These are phyloP conservation scores for Iberis pinnata DNA, from an alignment of 345 rosid species.

Conservation along the genomic window DNA sequence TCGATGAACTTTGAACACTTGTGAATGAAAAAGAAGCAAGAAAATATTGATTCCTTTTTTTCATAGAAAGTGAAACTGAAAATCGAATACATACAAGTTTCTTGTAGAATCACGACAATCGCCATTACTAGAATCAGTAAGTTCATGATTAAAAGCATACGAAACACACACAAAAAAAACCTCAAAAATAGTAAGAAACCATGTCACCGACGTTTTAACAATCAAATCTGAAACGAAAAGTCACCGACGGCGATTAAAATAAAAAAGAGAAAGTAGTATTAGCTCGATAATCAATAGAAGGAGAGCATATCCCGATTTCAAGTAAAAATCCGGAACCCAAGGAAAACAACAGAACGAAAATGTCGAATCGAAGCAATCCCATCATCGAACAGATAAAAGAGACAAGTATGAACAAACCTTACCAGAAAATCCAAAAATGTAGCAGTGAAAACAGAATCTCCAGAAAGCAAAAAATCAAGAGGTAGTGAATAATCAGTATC, in stretches of 20 bases:
- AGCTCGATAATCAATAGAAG: too few relatives aligned
- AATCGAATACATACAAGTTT: constrained; percentile 20
- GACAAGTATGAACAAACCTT: neutral
- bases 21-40: neutral
- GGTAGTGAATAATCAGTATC: too few relatives aligned
- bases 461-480: neutral
- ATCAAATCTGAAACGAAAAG: constrained; percentile 16
- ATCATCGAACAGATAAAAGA: neutral
- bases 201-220: constrained; percentile 32
- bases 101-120: constrained; percentile 17
- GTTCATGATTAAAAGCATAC: too few relatives aligned
- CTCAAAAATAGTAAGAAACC: constrained; percentile 1
- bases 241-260: constrained; percentile 24
- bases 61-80: neutral
- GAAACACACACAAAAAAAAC: neutral
- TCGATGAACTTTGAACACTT: constrained; percentile 5
- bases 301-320: too few relatives aligned
- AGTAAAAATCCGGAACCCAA: too few relatives aligned
- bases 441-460: constrained; percentile 23
- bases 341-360: neutral
- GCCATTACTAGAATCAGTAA: constrained; percentile 23
- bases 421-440: constrained; percentile 25
- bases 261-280: neutral
- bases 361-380: too few relatives aligned
- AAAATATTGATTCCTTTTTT: too few relatives aligned